Evolutionary conservation across 768 basidiomycete genomes (phyloP).

Genomic region (Candolleomyces eurysporus): DNA sequence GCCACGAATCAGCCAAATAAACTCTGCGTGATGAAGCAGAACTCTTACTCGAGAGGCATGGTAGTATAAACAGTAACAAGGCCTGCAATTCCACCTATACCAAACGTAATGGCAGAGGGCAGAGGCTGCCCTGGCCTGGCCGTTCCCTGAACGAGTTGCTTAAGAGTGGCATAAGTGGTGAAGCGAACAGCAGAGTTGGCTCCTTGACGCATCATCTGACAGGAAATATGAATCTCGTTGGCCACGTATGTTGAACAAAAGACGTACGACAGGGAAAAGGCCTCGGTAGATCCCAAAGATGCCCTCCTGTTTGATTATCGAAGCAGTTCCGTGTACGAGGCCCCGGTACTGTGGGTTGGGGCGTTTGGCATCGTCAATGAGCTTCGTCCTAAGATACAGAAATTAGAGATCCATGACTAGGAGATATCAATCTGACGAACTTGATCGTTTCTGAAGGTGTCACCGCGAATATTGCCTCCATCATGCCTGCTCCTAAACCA

Average conservation of each 20-base stretch:
- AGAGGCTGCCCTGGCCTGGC: slow-evolving; percentile 80
- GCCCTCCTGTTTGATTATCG: slow-evolving; percentile 85
- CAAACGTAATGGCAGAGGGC: slow-evolving; percentile 88
- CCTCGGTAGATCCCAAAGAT: slow-evolving; percentile 85
- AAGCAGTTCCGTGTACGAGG: slow-evolving; percentile 76
- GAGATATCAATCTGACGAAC: slow-evolving; percentile 41
- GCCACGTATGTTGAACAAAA: neutral
- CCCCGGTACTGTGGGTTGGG: slow-evolving; percentile 85
- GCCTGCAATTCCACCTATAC: slow-evolving; percentile 90
- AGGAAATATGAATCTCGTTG: neutral
- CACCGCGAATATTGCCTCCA: slow-evolving; percentile 90
- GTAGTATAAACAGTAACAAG: slow-evolving; percentile 92
- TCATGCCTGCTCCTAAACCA: slow-evolving; percentile 85
- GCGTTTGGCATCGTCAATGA: slow-evolving; percentile 91
- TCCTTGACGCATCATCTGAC: slow-evolving; percentile 94
- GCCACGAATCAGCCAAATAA: neutral
- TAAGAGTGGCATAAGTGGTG: slow-evolving; percentile 91
- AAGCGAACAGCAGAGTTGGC: slow-evolving; percentile 97
- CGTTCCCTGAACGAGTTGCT: slow-evolving; percentile 88
- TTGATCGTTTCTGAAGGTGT: slow-evolving; percentile 99
- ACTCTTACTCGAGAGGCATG: slow-evolving; percentile 75
- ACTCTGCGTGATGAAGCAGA: neutral
- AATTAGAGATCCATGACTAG: neutral
- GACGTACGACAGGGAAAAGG: slow-evolving; percentile 85
- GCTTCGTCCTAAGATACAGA: slow-evolving; percentile 70